phyloP scores from a whole-genome alignment of 2,329 filamentous ascomycete species.

The Stachybotrys chlorohalonatus region DNA sequence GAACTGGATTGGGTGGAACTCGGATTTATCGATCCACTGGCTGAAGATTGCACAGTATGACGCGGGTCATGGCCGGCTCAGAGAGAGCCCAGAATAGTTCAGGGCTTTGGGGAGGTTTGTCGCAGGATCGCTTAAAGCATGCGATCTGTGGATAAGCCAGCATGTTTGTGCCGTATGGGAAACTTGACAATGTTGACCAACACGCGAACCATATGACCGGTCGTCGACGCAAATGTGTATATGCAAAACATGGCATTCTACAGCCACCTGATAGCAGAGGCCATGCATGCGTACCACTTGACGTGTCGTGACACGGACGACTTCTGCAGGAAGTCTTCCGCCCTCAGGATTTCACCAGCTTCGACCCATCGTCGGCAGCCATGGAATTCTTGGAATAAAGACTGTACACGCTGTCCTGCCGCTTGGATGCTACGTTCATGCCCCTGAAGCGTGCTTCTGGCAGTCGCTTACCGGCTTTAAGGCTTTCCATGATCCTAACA shows the following conservation, averaged over 20 bases:
- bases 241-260: not conserved
- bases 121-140: not conserved
- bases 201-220: no score
- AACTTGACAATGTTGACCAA: not conserved
- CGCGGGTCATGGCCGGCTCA: not conserved
- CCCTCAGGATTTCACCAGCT: not conserved
- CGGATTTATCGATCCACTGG: not conserved
- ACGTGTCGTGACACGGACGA: not conserved
- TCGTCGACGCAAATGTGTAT: not conserved
- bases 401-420: slow-evolving; percentile 56
- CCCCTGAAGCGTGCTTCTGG: slow-evolving; percentile 64
- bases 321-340: not conserved
- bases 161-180: not conserved
- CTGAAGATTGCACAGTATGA: not conserved
- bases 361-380: not conserved
- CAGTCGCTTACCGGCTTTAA: slow-evolving; percentile 65
- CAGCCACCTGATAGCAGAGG: not conserved
- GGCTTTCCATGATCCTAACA: slow-evolving; percentile 68
- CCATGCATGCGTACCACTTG: not conserved
- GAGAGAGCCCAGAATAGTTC: not conserved
- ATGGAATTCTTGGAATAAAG: slow-evolving; percentile 22
- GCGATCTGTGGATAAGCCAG: not conserved
- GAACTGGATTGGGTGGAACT: not conserved
- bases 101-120: not conserved
- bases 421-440: slow-evolving; percentile 50